phyloP scores from a whole-genome alignment of 2,329 filamentous ascomycete genomes.

The Pseudogymnoascus sp. region DNA sequence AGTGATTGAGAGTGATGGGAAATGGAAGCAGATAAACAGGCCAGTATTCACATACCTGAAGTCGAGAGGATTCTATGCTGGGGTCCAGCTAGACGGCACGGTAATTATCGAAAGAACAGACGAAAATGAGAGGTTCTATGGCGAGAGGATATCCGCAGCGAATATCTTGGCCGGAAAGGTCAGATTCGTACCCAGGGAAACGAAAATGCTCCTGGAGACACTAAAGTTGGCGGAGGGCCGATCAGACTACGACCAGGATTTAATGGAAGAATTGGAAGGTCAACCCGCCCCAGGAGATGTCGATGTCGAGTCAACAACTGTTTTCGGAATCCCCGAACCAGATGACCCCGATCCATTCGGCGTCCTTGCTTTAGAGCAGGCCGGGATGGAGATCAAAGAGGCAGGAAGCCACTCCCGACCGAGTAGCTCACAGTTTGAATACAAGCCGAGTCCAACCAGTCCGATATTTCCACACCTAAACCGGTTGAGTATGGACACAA shows the following conservation, averaged over 20 bases:
- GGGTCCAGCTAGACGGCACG: constrained; percentile 80
- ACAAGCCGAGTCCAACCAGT: constrained; percentile 68
- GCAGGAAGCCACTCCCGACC: constrained; percentile 73
- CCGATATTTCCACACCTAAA: constrained; percentile 54
- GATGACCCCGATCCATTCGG: constrained; percentile 91
- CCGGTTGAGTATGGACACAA: constrained; percentile 65
- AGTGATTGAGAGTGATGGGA: constrained; percentile 35
- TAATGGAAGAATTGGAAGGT: constrained; percentile 58
- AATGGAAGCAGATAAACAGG: constrained; percentile 53
- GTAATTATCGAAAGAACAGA: constrained; percentile 80
- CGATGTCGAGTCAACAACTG: constrained; percentile 43
- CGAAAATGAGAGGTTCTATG: constrained; percentile 83
- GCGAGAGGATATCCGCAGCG: constrained; percentile 53
- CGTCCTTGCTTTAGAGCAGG: constrained; percentile 82
- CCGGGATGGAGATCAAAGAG: constrained; percentile 82
- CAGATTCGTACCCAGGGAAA: constrained; percentile 29
- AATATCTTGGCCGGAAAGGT: constrained; percentile 49
- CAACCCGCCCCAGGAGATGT: constrained; percentile 73
- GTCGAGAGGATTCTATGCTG: constrained; percentile 80
- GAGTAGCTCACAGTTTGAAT: constrained; percentile 75
- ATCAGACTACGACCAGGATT: constrained; percentile 60
- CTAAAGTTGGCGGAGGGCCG: constrained; percentile 85
- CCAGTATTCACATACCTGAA: constrained; percentile 85
- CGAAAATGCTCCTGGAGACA: constrained; percentile 56
- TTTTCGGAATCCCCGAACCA: constrained; percentile 71